A percentile compares a stretch with the other conserved stretches of the same genome.
Evolutionary conservation across 1,284 basidiomycete species (phyloP).

Genomic region (Microbotryomycetes sp.): DNA sequence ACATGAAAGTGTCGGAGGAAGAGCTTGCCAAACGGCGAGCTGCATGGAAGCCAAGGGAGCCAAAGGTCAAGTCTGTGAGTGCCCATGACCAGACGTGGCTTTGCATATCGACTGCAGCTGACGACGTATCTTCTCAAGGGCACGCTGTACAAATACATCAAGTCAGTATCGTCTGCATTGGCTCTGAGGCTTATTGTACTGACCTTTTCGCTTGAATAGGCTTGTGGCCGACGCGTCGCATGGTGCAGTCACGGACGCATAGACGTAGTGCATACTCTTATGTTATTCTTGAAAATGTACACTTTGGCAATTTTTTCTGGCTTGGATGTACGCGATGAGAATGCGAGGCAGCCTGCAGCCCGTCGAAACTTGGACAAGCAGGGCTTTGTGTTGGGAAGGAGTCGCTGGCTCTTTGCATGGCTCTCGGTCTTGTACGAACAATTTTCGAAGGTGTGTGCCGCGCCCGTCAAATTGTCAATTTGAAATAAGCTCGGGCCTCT

Average conservation of each 20-base stretch:
- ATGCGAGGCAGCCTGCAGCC: too few relatives aligned
- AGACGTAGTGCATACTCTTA: neutral
- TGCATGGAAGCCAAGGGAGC: constrained; percentile 69
- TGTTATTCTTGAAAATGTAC: neutral
- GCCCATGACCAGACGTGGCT: neutral
- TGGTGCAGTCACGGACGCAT: constrained; percentile 80
- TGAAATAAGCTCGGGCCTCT: neutral
- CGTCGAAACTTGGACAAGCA: too few relatives aligned
- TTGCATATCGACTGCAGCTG: too few relatives aligned
- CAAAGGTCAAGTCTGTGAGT: constrained; percentile 56
- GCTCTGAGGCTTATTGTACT: neutral
- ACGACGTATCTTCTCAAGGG: constrained; percentile 8
- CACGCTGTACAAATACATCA: constrained; percentile 79
- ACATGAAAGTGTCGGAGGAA: constrained; percentile 59
- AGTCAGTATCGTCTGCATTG: constrained; percentile 52
- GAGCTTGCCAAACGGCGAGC: constrained; percentile 62
- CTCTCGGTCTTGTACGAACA: too few relatives aligned
- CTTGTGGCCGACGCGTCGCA: constrained; percentile 62
- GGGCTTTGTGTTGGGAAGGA: too few relatives aligned
- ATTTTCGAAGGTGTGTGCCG: too few relatives aligned
- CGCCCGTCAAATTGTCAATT: too few relatives aligned
- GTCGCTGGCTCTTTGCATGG: too few relatives aligned
- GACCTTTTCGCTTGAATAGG: constrained; percentile 18
- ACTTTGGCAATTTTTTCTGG: too few relatives aligned
- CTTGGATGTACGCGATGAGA: too few relatives aligned